Base-by-base conservation (phyloP, 495 filamentous ascomycete genomes). In the Amniculicola lignicola region DNA sequence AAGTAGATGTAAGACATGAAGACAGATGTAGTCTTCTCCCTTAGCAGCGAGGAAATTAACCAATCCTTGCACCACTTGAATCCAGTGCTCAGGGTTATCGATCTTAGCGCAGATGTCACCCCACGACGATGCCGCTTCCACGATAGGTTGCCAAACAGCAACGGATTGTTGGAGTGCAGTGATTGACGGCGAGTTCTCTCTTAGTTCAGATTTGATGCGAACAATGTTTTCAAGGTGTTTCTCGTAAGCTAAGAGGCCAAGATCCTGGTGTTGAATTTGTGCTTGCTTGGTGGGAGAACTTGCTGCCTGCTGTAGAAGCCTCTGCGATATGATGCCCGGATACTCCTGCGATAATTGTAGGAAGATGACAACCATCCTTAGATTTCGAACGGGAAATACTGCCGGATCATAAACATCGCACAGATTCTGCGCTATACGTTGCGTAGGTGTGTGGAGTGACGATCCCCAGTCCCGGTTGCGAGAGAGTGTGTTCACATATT, bases 21-120 rank as follows among this genome's bases (percentile, higher is more conserved):
- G 44, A 40, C 69, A 62, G 12, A 63, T 45, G 9, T 61, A 46
- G 54, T 75, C 78, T 10, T 80, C 70, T 2, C 89, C 90, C 51
- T 86, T 86, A 63, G 91, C 85, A 28, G 85, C 84, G 1, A 89
- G 76, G 61, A 87, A 94, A 49, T 95, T 86, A 16, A 82, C 78
- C n/a, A 90, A 63, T 2, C 82, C 77, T 52, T 82, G 78, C 10
- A 95, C 74, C 50, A 89, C 83, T 29, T 74, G 62, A 10, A 87
- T 53, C 47, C 83, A 80, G 18, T 77, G 75, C 4, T 77, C 70
- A 4, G 79, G 64, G 57, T 90, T 81, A 47, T 88, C 82, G 29
- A 95, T 66, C n/a, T 69, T 68, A 10, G 67, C 63, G n/a, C 75
- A 51, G 15, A 94, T 62, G 0, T 79, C 72, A 9, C 72, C 61